phyloP scores from a whole-genome alignment of 176 grass and related monocot species.

The Eremochloa ophiuroides region DNA sequence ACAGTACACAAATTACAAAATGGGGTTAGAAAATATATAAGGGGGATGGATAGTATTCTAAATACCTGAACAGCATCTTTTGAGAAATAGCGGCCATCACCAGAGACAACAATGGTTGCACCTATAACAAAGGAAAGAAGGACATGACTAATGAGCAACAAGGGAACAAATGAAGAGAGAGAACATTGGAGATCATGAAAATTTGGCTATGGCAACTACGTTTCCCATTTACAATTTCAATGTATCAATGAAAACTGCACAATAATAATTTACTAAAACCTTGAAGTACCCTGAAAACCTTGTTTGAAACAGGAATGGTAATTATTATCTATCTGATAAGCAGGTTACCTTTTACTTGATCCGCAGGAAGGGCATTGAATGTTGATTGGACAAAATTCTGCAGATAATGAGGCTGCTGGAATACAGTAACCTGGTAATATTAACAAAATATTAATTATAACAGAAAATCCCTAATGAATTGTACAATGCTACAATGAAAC shows the following conservation, averaged over 20 bases:
- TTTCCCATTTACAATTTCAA: constrained; percentile 3
- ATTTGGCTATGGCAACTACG: not conserved
- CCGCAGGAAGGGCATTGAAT: constrained; percentile 81
- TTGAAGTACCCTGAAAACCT: not conserved
- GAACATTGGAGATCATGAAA: not conserved
- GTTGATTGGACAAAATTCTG: constrained; percentile 97
- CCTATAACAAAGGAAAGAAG: constrained; percentile 40
- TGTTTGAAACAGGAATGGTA: not conserved
- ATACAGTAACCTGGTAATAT: constrained; percentile 82
- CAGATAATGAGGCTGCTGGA: constrained; percentile 87
- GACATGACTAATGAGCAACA: not conserved
- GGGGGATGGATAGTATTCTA: not conserved
- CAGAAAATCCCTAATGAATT: not conserved
- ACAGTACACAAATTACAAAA: not conserved
- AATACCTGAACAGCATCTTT: constrained; percentile 95
- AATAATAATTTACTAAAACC: not conserved
- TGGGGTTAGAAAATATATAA: not conserved
- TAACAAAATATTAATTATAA: constrained; percentile 16
- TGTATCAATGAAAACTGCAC: not conserved
- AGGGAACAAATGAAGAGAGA: not conserved
- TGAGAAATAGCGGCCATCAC: constrained; percentile 99
- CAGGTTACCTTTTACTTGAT: constrained; percentile 81
- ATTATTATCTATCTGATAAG: constrained; percentile 28
- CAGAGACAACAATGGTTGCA: constrained; percentile 94
- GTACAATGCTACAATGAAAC: not conserved